phyloP scores from a whole-genome alignment of 352 stramenopile genomes.

The Globisporangium rhizosaccharum region DNA sequence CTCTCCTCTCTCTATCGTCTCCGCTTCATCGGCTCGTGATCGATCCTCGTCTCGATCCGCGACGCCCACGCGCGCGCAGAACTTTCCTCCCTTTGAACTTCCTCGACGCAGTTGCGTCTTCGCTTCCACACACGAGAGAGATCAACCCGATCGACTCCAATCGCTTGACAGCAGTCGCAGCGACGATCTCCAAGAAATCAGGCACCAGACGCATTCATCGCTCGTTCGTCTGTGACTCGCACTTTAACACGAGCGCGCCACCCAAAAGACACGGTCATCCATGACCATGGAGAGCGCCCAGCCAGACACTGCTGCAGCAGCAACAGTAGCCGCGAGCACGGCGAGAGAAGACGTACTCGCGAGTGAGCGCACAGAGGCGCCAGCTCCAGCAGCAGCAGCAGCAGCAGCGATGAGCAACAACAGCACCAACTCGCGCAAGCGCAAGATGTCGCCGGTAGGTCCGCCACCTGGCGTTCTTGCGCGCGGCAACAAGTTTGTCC shows the following conservation, averaged over 20 bases:
- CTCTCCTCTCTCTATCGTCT: too few species aligned
- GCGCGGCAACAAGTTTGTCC: conserved; percentile 48
- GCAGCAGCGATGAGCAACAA: conserved; percentile 20
- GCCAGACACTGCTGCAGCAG: not conserved
- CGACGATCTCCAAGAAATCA: too few species aligned
- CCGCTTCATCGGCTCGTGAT: too few species aligned
- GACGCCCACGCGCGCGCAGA: conserved; percentile 5
- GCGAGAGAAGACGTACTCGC: conserved; percentile 9
- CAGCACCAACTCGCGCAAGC: conserved; percentile 36
- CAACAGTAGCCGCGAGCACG: not conserved
- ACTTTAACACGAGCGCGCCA: not conserved
- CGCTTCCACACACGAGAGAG: too few species aligned
- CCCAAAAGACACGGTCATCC: too few species aligned
- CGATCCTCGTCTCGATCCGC: too few species aligned
- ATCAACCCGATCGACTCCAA: not conserved
- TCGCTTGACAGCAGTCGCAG: too few species aligned
- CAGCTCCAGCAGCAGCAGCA: not conserved
- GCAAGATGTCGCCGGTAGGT: conserved; percentile 57
- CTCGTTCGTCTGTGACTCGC: not conserved
- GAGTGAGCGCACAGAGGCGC: not conserved
- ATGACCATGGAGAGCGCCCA: conserved; percentile 4
- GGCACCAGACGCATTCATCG: too few species aligned
- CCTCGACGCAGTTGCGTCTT: too few species aligned
- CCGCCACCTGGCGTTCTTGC: conserved; percentile 22
- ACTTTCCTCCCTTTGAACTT: conserved; percentile 3